These are phyloP conservation scores for Calonectria hawksworthii DNA, from an alignment of 2,329 filamentous ascomycete species.

Conservation along the genomic window DNA sequence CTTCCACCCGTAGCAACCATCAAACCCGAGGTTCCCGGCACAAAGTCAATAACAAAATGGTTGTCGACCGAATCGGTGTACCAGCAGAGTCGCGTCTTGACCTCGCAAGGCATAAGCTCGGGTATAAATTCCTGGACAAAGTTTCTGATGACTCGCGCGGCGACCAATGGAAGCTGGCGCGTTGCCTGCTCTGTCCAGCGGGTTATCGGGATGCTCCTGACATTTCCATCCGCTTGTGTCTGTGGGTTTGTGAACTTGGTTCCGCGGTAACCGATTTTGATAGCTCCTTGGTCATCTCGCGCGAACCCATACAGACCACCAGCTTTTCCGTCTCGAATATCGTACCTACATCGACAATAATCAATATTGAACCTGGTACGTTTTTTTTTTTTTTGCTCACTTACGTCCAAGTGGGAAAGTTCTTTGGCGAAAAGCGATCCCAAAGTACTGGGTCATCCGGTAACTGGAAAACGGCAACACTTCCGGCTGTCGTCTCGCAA, in stretches of 20 bases:
- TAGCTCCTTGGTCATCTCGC: slow-evolving; percentile 36
- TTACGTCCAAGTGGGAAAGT: slow-evolving; percentile 35
- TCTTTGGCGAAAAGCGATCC: slow-evolving; percentile 31
- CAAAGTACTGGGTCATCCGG: slow-evolving; percentile 23
- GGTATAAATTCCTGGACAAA: slow-evolving; percentile 58
- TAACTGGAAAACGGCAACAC: slow-evolving; percentile 34
- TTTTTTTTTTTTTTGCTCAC: background rate
- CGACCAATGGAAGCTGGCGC: slow-evolving; percentile 35
- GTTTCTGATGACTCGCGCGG: slow-evolving; percentile 9
- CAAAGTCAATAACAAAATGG: slow-evolving; percentile 31
- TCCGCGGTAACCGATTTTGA: slow-evolving; percentile 49
- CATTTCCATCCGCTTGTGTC: slow-evolving; percentile 49
- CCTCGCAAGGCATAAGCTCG: slow-evolving; percentile 51
- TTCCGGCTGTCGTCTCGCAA: slow-evolving; percentile 38
- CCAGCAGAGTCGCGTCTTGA: slow-evolving; percentile 66
- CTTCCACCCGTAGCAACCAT: slow-evolving; percentile 29
- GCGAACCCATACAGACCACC: slow-evolving; percentile 48
- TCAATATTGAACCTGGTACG: background rate
- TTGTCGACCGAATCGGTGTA: slow-evolving; percentile 36
- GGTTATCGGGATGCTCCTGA: slow-evolving; percentile 57
- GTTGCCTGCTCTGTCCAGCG: slow-evolving; percentile 47
- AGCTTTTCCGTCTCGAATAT: slow-evolving; percentile 33
- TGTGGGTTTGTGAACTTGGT: slow-evolving; percentile 56
- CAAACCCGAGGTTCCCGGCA: slow-evolving; percentile 15
- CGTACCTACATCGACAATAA: background rate